Evolutionary conservation across 768 basidiomycete genomes (phyloP), one percentile per base, ranked within the genome.

Genomic region (Pleurotus citrinopileatus): DNA sequence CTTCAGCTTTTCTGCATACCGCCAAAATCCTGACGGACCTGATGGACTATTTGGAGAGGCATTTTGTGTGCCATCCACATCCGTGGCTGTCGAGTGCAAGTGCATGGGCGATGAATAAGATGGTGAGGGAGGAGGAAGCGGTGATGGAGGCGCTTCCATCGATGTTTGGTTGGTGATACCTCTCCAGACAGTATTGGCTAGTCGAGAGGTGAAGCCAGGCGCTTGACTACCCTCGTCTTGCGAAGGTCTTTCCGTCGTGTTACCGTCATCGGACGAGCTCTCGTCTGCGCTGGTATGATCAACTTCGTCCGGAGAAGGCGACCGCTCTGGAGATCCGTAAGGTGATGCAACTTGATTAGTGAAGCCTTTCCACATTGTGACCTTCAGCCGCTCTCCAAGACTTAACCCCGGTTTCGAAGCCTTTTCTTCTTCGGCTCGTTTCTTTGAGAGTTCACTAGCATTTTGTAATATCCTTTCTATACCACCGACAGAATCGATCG

Each of bases 91-190:
- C 2, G 62, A 60, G 7, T 57, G 37, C 2, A 61, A 53, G 9
- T 53, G 53, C 7, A 34, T 40, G 4, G 56, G 48, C 12, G 44
- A 53, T 23, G 38, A 63, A 8, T 59, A 62, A 45, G 70, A 65
- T 8, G 75, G 70, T 13, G 70, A 67, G 4, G 62, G 53, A 10
- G 75, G 69, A n/a, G 68, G 67, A 5, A 63, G 40, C 3, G 75
- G 70, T 37, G 76, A 68, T n/a, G 72, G 66, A 15, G 84, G 78
- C 8, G 71, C 69, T n/a, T 86, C 86, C 86, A 87, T 86, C 2
- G 86, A 80, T 55, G 77, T 79, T 64, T 86, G 84, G 60, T 89
- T 90, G 2, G 86, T 88, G 59, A 90, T 82, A 3, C 88, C 89
- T 63, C 79, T 77, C 88, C 87, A 90, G 19, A 89, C 77, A n/a